Base-by-base conservation (phyloP, 202 grass and related monocot species). In the Eragrostis tef region DNA sequence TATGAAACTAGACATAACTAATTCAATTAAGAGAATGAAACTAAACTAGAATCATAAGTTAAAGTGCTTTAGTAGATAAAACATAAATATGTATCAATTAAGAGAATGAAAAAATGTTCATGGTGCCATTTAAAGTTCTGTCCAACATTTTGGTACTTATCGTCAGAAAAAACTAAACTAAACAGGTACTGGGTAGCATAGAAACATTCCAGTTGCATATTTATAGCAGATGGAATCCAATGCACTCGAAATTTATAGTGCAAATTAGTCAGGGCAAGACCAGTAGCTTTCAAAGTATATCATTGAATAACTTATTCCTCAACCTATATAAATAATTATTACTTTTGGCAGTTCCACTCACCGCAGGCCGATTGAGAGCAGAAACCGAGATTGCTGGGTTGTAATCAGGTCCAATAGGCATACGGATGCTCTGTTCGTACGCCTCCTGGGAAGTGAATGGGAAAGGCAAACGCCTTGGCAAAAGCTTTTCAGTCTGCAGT, bases 361-460 rank as follows among this genome's bases (percentile, higher is more conserved):
- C 96, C 72, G 84, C 89, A 11, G 96, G 96, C 74, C 92, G 85
- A 88, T 85, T 99, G 45, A 99, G 88, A 73, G 96, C 88, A 50
- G 77, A 73, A 60, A 93, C 81, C 16, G 90, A 86, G 79, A 86
- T 88, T 47, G 61, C 88, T 83, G 92, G 96, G 62, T 95, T 99
- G 82, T 82, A 99, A 73, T 99, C 96, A 20, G 96, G 96, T 73
- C 92, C 96, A 73, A 99, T 94, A 68, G 96, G 96, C 96, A 99
- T 99, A 11, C 92, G 86, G 31, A 99, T 93, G 72, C 88, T 95
- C 81, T 88, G 80, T 79, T 95, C 96, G 19, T 99, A 95, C 20
- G 79, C 92, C 73, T 99, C 92, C 50, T 88, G 91, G 13, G 90
- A 93, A 65, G 84, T 93, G 60, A 81, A 93, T 43, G 96, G 96